Evolutionary conservation across 305 asterid genomes (phyloP), one percentile per base, ranked within the genome.

Genomic region (Nicotiana rustica): DNA sequence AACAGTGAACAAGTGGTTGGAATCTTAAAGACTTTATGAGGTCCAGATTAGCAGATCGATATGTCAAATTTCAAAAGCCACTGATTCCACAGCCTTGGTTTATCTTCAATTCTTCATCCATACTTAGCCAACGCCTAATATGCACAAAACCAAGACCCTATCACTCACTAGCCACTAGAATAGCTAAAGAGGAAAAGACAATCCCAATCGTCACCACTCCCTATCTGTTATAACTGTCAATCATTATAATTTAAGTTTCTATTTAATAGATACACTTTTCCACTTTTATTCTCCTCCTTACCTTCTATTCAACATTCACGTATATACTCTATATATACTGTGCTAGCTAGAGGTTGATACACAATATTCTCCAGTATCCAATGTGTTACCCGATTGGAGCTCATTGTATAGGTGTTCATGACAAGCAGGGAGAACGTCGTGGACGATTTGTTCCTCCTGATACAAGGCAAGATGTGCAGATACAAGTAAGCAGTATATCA

Each of bases 221-320:
- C 10, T n/a, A 18, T 70, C 35, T 25, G 60, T 70, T n/a, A 59
- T 44, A 3, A 71, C 78, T 71, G 36, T 12, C 60, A 19, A 44
- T 44, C 78, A 49, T 25, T 73, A 61, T 62, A 73, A 73, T 7
- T 41, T 41, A 41, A 49, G 5, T 25, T 14, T 25, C 21, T 73
- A 10, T 73, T 73, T 47, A 73, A 25, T 73, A 13, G 6, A 56
- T 59, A 6, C 55, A 13, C 15, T 3, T 52, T 25, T 49, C 47
- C 44, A 49, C 25, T 75, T 49, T 25, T 25, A 4, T 49, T 73
- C 64, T 75, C 79, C 79, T 49, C 79, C 79, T 75, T 49, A 19
- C 38, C 60, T 71, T 44, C 19, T 6, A 44, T 41, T 18, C 18
- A 19, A 21, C n/a, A 68, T 15, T 17, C 76, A 15, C 31, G 10